phyloP scores from a whole-genome alignment of 768 basidiomycete genomes.

The Termitomyces eurrhizus region DNA sequence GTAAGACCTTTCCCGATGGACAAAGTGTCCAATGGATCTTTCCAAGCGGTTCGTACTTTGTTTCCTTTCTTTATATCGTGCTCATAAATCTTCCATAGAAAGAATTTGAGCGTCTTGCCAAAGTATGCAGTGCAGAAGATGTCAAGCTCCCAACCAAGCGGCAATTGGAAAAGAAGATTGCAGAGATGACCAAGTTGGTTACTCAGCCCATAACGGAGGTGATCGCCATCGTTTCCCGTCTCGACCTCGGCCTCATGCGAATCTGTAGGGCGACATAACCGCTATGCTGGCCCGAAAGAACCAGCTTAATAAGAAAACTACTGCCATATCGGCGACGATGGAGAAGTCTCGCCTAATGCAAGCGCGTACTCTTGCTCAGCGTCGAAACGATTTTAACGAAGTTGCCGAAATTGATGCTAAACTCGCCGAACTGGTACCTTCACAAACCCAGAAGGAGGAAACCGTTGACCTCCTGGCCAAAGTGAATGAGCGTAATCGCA shows the following conservation, averaged over 20 bases:
- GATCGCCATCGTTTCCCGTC: background rate
- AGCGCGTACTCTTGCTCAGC: constrained; percentile 67
- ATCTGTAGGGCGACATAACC: constrained; percentile 69
- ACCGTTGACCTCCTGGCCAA: constrained; percentile 57
- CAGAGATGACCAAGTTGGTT: constrained; percentile 54
- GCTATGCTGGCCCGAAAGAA: constrained; percentile 73
- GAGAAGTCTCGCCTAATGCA: constrained; percentile 68
- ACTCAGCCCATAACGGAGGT: constrained; percentile 80
- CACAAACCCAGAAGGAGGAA: constrained; percentile 17
- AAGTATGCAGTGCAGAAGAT: constrained; percentile 43
- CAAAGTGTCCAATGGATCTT: constrained; percentile 74
- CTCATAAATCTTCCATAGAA: constrained; percentile 37
- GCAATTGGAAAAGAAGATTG: constrained; percentile 60
- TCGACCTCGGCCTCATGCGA: background rate
- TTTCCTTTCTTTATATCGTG: constrained; percentile 8
- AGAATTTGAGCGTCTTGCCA: constrained; percentile 65
- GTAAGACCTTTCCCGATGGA: constrained; percentile 69
- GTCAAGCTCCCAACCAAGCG: constrained; percentile 66
- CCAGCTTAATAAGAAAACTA: constrained; percentile 30
- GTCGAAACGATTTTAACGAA: constrained; percentile 67
- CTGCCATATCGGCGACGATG: constrained; percentile 37
- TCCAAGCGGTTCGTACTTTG: constrained; percentile 54
- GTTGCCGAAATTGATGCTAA: constrained; percentile 58
- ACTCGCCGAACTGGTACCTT: constrained; percentile 48
- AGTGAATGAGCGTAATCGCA: constrained; percentile 89